Evolutionary conservation across 2,329 filamentous ascomycete species (phyloP), one percentile per base, ranked within the genome.

Genomic region (Colletotrichum falcatum): DNA sequence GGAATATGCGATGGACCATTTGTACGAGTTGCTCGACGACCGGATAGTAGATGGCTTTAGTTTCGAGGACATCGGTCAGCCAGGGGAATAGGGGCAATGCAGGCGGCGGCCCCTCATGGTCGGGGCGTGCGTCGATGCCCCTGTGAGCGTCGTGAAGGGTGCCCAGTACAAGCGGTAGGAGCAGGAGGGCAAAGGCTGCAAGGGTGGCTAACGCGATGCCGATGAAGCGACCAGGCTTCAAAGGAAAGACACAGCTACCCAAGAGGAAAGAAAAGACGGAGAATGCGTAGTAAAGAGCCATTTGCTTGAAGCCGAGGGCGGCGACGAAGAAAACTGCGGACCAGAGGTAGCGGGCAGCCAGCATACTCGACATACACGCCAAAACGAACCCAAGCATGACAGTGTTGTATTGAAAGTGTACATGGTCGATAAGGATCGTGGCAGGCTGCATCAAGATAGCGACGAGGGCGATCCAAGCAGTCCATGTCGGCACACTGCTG

Each of bases 351-450:
- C 94, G 89, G 5, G 93, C 93, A 3, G 94, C 94, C 61, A 97
- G 81, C 82, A 98, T 92, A 79, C 93, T 96, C 51, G 95, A 96
- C 83, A 98, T 90, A 76, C 92, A 94, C 0, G 94, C 94, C 37
- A 97, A 84, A 12, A 96, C 90, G 58, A 98, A 89, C 2, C 97
- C 96, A 20, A 99, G 90, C 96, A 99, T 99, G 61, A 99, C 95
- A 0, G 95, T 97, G 80, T 99, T 99, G 82, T 98, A 99, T 82
- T 99, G 96, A 79, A 99, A 99, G 78, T 92, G 96, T 8, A 95
- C 93, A 78, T 99, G 95, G 78, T 99, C 96, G 75, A 99, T 92
- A 35, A 99, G 88, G 46, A 98, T 94, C 0, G 91, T 94, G 4
- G 90, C 90, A 1, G 96, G 96, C 78, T 98, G 96, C 90, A 99